Conservation (phyloP, 805 yeast species). For the Wickerhamomyces rabaulensis region DNA sequence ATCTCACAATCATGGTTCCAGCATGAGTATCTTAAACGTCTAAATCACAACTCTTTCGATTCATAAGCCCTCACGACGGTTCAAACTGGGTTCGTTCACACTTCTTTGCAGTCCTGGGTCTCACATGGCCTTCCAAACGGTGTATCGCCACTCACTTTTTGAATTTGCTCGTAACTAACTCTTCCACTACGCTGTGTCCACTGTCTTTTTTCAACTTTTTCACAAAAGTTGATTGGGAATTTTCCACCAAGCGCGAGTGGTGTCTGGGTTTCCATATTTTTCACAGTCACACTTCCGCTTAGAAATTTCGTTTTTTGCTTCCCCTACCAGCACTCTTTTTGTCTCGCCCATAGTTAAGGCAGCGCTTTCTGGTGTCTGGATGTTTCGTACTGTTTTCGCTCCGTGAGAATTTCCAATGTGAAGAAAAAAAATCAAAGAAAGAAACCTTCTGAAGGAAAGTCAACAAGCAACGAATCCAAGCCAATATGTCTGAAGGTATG, state of each 20-base stretch:
- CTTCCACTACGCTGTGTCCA: background rate
- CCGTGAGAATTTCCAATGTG: background rate
- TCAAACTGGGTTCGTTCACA: background rate
- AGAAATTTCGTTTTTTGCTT: background rate
- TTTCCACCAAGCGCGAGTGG: background rate
- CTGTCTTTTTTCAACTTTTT: background rate
- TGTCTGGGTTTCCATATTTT: conserved; percentile 2
- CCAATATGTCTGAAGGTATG: conserved; percentile 29
- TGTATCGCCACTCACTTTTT: background rate
- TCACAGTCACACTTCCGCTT: background rate
- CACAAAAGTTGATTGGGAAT: background rate
- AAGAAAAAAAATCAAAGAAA: background rate
- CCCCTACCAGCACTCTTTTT: background rate
- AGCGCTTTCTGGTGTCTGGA: conserved; percentile 6
- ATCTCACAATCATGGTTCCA: background rate
- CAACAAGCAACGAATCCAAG: background rate
- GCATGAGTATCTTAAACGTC: background rate
- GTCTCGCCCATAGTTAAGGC: too few relatives aligned
- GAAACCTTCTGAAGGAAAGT: background rate
- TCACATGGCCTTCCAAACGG: background rate
- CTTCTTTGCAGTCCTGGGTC: background rate
- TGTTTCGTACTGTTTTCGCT: background rate
- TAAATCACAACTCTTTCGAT: background rate
- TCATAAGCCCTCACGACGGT: background rate
- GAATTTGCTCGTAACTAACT: background rate